These are phyloP conservation scores for Cornus suecica DNA, from an alignment of 148 eudicot genomes.

Conservation along the genomic window DNA sequence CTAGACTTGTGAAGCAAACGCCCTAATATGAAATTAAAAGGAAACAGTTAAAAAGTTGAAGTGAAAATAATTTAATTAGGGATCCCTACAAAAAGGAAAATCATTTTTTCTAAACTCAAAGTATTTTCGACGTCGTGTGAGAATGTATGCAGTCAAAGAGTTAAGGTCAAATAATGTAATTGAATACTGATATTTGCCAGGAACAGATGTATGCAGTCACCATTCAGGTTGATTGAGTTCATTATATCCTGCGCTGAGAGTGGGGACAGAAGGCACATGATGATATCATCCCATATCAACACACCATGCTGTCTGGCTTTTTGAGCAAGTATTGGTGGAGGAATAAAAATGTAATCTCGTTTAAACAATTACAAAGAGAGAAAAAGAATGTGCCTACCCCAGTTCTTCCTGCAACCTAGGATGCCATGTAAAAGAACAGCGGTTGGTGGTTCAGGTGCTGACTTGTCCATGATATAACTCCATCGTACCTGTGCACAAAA, in stretches of 20 bases:
- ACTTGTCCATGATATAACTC: constrained; percentile 75
- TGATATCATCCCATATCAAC: not conserved
- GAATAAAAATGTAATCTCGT: constrained; percentile 4
- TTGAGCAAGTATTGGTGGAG: not conserved
- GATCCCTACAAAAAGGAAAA: not conserved
- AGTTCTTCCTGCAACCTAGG: constrained; percentile 89
- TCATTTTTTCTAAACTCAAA: not conserved
- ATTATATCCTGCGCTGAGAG: not conserved
- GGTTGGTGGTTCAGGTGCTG: constrained; percentile 81
- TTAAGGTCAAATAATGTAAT: not conserved
- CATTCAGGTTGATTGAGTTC: not conserved
- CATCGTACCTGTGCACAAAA: constrained; percentile 57
- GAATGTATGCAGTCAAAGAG: not conserved
- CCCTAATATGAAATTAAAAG: not conserved
- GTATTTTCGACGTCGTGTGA: not conserved
- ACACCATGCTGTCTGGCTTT: not conserved
- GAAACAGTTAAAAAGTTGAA: not conserved
- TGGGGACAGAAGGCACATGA: not conserved
- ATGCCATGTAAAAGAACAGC: constrained; percentile 95
- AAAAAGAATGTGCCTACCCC: constrained; percentile 48
- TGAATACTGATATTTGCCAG: not conserved
- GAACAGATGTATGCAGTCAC: not conserved
- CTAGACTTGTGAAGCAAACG: not conserved
- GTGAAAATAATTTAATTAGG: not conserved
- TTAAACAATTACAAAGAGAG: not conserved